Evolutionary conservation across 495 filamentous ascomycete species (phyloP), one percentile per base, ranked within the genome.

Genomic region (Evansstolkia leycettana): DNA sequence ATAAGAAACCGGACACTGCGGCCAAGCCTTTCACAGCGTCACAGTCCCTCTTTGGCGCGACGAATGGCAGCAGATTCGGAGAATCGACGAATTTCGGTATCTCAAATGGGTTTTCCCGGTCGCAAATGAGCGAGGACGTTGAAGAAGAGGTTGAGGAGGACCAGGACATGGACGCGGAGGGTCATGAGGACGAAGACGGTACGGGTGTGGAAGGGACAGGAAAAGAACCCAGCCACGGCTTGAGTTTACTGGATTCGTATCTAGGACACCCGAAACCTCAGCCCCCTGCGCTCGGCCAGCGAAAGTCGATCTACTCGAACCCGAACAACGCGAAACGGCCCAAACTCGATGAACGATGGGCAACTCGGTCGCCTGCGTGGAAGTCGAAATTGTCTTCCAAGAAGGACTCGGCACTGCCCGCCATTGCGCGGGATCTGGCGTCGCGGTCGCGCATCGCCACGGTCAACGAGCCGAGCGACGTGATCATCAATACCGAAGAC

Each of bases 381-480:
- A 67, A 64, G 23, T 40, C 46, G 17, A 60, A 58, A 30, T 28
- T 62, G 6, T 55, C 61, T 0, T 60, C 64, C 0, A 70, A 68
- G 38, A 75, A 67, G 29, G 48, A 62, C 6, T 67, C 61, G 3
- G 60, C 67, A 20, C 70, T 72, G 46, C 57, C 61, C 16, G 54
- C 59, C 2, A 64, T 72, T n/a, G 49, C 64, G 5, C 63, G 57
- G 35, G 59, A 58, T 33, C 37, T 72, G 11, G 51, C 64, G 25
- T 47, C 62, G 2, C 40, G 55, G 32, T 45, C 49, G 10, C 56
- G 50, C 8, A 19, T 50, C 9, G 43, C 62, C 0, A 23, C 50
- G 5, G 57, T 68, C 15, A 44, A 55, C 7, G 68, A 72, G 43
- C 51, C 67, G 0, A 58, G 55, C 25, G 52, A 64, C 17, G 45